Conservation (phyloP, 164 flowering plant genomes). For the Kingdonia uniflora region DNA sequence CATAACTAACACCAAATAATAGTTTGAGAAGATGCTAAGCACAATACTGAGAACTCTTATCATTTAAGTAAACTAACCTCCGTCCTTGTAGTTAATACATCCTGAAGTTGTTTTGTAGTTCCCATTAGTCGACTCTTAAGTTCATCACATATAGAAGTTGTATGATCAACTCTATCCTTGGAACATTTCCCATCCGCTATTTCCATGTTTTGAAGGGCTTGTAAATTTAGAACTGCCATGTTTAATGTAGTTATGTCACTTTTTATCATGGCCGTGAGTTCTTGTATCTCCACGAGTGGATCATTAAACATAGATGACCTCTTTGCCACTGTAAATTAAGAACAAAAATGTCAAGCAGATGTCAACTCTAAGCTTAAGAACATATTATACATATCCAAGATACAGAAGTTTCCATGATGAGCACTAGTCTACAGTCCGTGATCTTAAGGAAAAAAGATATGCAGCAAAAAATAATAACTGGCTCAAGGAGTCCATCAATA, state of each 20-base stretch:
- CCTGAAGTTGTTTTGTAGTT: conserved; percentile 73
- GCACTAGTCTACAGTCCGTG: too few species aligned
- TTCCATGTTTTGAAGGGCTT: conserved; percentile 54
- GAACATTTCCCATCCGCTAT: conserved; percentile 51
- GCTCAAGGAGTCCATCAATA: too few species aligned
- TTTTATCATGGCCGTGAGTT: conserved; percentile 62
- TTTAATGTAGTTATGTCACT: conserved; percentile 64
- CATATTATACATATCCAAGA: neutral
- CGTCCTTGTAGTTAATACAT: conserved; percentile 67
- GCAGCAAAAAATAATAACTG: too few species aligned
- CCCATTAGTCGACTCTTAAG: conserved; percentile 70
- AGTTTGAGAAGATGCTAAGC: neutral
- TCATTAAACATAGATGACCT: conserved; percentile 86
- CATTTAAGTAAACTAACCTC: conserved; percentile 31
- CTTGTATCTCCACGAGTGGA: conserved; percentile 68
- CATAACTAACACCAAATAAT: neutral
- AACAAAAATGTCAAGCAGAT: conserved; percentile 5
- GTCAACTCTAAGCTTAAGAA: conserved; percentile 5
- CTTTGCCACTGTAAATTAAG: conserved; percentile 50
- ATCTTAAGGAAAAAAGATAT: too few species aligned
- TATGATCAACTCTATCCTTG: conserved; percentile 58
- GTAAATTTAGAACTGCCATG: conserved; percentile 56
- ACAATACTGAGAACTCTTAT: neutral
- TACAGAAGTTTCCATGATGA: too few species aligned
- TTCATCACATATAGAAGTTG: conserved; percentile 77